Evolutionary conservation across 2,329 filamentous ascomycete species (phyloP).

Genomic region (Ophiostoma triangulosporum): DNA sequence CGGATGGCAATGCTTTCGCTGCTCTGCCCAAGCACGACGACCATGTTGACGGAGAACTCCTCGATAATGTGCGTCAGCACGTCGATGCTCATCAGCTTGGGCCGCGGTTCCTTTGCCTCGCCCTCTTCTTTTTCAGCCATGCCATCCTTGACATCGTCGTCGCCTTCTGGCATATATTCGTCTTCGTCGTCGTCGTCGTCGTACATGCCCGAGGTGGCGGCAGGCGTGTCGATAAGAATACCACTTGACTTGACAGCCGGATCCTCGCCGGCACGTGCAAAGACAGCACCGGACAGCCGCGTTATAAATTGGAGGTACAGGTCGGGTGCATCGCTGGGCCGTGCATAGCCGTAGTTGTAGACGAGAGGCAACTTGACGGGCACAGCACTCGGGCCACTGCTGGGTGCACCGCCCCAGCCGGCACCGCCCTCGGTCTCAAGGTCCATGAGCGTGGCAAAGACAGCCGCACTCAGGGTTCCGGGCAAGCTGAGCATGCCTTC

Average conservation of each 20-base stretch:
- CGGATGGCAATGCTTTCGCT: slow-evolving; percentile 42
- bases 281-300: slow-evolving; percentile 65
- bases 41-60: slow-evolving; percentile 57
- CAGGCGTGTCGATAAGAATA: slow-evolving; percentile 74
- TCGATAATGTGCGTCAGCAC: slow-evolving; percentile 62
- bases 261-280: slow-evolving; percentile 66
- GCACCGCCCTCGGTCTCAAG: slow-evolving; percentile 57
- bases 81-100: slow-evolving; percentile 45
- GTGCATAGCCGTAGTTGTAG: slow-evolving; percentile 70
- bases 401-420: slow-evolving; percentile 81
- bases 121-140: neutral
- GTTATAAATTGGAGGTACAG: slow-evolving; percentile 64
- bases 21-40: slow-evolving; percentile 65
- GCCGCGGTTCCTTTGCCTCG: slow-evolving; percentile 18
- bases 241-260: slow-evolving; percentile 56
- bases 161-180: neutral
- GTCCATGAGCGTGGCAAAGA: slow-evolving; percentile 77
- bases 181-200: neutral
- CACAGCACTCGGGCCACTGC: slow-evolving; percentile 74
- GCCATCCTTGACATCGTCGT: neutral
- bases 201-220: slow-evolving; percentile 51
- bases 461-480: slow-evolving; percentile 73
- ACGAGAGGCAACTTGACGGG: slow-evolving; percentile 87
- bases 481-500: slow-evolving; percentile 69
- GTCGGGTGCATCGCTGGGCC: slow-evolving; percentile 56